Base-by-base conservation (phyloP, 1,284 basidiomycete genomes). In the Malassezia yamatoensis region DNA sequence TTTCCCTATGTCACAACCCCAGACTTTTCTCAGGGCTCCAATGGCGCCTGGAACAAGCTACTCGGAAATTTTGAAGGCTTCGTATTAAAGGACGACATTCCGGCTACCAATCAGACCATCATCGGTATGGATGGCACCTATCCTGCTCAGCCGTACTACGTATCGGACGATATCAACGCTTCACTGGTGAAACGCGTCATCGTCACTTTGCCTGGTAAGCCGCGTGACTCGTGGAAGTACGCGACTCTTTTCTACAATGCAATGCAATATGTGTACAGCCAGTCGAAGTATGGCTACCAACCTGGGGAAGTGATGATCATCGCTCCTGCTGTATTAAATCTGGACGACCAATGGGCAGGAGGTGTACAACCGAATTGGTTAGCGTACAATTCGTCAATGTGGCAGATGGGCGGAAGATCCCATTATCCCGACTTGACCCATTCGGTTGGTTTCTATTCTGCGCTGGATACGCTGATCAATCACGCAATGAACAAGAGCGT, bases 171-270 rank as follows among this genome's bases (percentile, higher is more conserved):
- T 11, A 32, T 39, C 18, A 32, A 57, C 13, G 13, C 37, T 7
- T 34, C 33, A 3, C 12, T 32, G 20, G 41, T 70, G 48, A 67
- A 63, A 55, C 60, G 67, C 8, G 66, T 64, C 32, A 46, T 70
- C 36, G 58, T 70, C 43, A 59, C 59, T 35, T 58, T 67, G 32
- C 68, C 66, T 16, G 66, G 66, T 38, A 50, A 65, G 49, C 63
- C 62, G 0, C 62, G 68, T 4, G 65, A 70, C 40, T 60, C 59
- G 41, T 70, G 68, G 68, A 67, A 67, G 59, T 69, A 67, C 45
- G 60, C 65, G 47, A 69, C 63, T 44, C 33, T 71, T 44, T 57
- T 69, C 8, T 58, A 65, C 38, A 70, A 70, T 51, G 60, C 62
- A 9, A 54, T 64, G 16, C 53, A 67, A n/a, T 67, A 61, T 29